Evolutionary conservation across 2,329 filamentous ascomycete genomes (phyloP), one percentile per base, ranked within the genome.

Genomic region (Sarocladium strictum): DNA sequence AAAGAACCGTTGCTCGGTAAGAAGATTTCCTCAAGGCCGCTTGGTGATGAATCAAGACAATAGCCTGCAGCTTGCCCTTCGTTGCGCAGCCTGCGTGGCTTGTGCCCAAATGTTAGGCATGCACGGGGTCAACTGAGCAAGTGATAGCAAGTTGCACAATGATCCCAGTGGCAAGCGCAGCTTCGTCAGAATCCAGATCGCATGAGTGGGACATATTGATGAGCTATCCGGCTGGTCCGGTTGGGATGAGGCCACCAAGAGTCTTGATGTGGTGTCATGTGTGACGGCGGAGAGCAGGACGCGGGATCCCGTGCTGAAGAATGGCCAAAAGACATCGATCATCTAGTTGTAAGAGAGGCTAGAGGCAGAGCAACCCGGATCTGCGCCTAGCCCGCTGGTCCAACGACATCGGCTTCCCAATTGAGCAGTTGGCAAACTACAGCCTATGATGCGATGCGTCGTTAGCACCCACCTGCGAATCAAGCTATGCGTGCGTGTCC

Each of bases 211-310:
- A 51, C 47, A 32, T 11, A 17, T 35, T 29, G 47, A 51, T 33
- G 17, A 51, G 47, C 29, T 29, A 35, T 51, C 17, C 47, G 47
- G 47, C 14, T 51, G 47, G 47, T 33, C 47, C 47, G 47, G 47
- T 21, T 35, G 17, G 24, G 26, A 17, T 14, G 4, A 23, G 9
- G 15, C 7, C 43, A 49, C 26, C 43, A 27, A n/a, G 43, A 29
- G 9, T 6, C 26, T n/a, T 15, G 15, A 33, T 27, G 27, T 51
- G 47, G 47, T 51, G 47, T 35, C 47, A 51, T 51, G 47, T 51
- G 23, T 51, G 27, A 51, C 47, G 35, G 47, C 23, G 21, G 24
- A 45, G 40, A 10, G 17, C 40, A 14, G n/a, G n/a, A 45, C 23
- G 11, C 17, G 5, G n/a, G 29, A n/a, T 7, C 35, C 12, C 35